A percentile compares a stretch with the other conserved stretches of the same genome.
These are phyloP conservation scores for Neurospora hispaniola DNA, from an alignment of 495 filamentous ascomycete genomes.

Conservation along the genomic window DNA sequence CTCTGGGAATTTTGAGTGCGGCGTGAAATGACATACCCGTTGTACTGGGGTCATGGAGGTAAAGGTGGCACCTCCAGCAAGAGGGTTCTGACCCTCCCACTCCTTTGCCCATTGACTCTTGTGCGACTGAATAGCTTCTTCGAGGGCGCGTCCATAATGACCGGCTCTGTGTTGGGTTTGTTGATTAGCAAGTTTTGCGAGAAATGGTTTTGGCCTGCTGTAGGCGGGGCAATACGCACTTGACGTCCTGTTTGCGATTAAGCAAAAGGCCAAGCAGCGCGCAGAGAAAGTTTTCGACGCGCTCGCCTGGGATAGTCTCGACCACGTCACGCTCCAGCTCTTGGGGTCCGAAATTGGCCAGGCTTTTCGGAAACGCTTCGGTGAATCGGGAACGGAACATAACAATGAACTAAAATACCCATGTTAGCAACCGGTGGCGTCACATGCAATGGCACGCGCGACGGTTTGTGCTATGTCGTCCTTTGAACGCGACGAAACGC, in stretches of 20 bases:
- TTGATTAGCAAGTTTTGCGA: neutral
- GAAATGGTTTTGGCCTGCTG: neutral
- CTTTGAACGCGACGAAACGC: conserved; percentile 16
- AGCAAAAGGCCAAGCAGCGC: conserved; percentile 76
- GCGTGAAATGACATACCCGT: conserved; percentile 48
- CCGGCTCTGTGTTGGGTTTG: conserved; percentile 44
- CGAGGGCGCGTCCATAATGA: conserved; percentile 84
- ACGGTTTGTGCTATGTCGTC: conserved; percentile 28
- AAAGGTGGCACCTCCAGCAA: conserved; percentile 70
- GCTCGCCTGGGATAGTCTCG: conserved; percentile 66
- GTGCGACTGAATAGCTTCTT: conserved; percentile 83
- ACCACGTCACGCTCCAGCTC: conserved; percentile 83
- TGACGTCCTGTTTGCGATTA: conserved; percentile 95
- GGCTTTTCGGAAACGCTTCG: conserved; percentile 75
- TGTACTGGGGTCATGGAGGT: conserved; percentile 65
- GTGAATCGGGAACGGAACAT: conserved; percentile 93
- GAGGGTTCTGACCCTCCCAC: conserved; percentile 80
- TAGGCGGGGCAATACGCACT: conserved; percentile 52
- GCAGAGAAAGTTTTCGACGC: conserved; percentile 80
- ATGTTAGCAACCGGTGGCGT: conserved; percentile 15
- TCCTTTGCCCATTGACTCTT: conserved; percentile 78
- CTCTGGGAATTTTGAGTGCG: neutral
- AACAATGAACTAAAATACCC: conserved; percentile 68
- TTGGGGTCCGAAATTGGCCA: conserved; percentile 84
- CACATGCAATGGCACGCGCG: conserved; percentile 26